Evolutionary conservation across 2,329 filamentous ascomycete species (phyloP), one percentile per base, ranked within the genome.

Genomic region (Uncinocarpus reesii): DNA sequence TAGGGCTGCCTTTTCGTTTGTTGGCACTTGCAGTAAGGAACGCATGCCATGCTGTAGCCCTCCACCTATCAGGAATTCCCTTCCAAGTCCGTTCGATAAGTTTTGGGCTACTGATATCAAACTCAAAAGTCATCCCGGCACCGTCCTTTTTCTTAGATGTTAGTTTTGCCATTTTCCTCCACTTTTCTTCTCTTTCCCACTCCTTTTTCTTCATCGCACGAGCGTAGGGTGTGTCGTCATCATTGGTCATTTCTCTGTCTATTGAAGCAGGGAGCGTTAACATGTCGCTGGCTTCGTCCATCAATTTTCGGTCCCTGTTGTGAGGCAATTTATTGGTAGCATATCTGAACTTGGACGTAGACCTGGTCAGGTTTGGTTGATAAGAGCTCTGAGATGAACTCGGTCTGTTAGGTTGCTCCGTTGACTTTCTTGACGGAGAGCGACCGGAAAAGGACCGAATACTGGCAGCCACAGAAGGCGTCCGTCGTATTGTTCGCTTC

Each of bases 11-110:
- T 43, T 73, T 68, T 53, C 78, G 73, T 52, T 75, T 78, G 60
- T 77, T 81, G 28, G 88, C 87, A 54, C 86, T 90, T 7, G 83
- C 72, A 5, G 80, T 77, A 23, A 98, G 76, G 62, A 98, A 98
- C 3, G 88, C 87, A 69, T 90, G 90, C 92, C 92, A 98, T 1
- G 90, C 92, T 1, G 86, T 84, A 26, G 84, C 79, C 44, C 92
- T 83, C 92, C 92, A 98, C 53, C 87, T 81, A 66, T 98, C 92
- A 0, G 92, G 92, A 54, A 98, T 95, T 24, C 92, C 92, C 64
- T 98, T 98, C 92, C 92, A 98, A 1, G 88, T 93, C 48, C 92
- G 79, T 56, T 89, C 84, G 50, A 95, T 81, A 36, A 98, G 72
- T 64, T 95, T 89, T n/a, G 84, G 75, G 62, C 84, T 85, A 54